These are phyloP conservation scores for Gonapodya prolifera DNA, from an alignment of 192 early-diverging fungal genomes.

Conservation along the genomic window DNA sequence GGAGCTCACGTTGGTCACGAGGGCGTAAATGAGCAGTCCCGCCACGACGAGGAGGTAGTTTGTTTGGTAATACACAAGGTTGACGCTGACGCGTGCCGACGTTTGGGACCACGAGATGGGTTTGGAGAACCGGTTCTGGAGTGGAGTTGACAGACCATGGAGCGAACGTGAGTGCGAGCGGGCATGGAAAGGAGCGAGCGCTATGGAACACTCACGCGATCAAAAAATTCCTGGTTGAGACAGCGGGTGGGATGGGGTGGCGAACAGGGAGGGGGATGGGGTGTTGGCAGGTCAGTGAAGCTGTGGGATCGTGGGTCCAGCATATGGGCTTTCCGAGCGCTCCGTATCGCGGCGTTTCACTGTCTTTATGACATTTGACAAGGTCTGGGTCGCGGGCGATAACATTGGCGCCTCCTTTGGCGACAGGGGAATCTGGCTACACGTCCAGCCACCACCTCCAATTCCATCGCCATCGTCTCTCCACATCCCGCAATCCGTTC, in stretches of 20 bases:
- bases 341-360: too few relatives aligned
- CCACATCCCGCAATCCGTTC: not conserved
- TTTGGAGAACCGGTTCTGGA: slow-evolving; percentile 27
- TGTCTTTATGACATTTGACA: not conserved
- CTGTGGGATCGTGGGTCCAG: too few relatives aligned
- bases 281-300: too few relatives aligned
- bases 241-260: too few relatives aligned
- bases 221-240: not conserved
- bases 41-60: slow-evolving; percentile 47
- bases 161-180: too few relatives aligned
- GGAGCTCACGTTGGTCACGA: slow-evolving; percentile 13
- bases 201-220: not conserved
- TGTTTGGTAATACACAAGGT: slow-evolving; percentile 41
- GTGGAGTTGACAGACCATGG: too few relatives aligned
- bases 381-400: not conserved
- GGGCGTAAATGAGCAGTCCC: slow-evolving; percentile 34
- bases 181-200: too few relatives aligned
- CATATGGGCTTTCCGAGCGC: too few relatives aligned
- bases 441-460: not conserved
- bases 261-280: too few relatives aligned
- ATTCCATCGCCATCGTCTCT: not conserved
- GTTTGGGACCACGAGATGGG: slow-evolving; percentile 13
- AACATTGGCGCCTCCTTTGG: not conserved
- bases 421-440: too few relatives aligned
- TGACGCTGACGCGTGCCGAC: slow-evolving; percentile 33